These are phyloP conservation scores for Arxiozyma bovina DNA, from an alignment of 1,139 yeast genomes.

Conservation along the genomic window DNA sequence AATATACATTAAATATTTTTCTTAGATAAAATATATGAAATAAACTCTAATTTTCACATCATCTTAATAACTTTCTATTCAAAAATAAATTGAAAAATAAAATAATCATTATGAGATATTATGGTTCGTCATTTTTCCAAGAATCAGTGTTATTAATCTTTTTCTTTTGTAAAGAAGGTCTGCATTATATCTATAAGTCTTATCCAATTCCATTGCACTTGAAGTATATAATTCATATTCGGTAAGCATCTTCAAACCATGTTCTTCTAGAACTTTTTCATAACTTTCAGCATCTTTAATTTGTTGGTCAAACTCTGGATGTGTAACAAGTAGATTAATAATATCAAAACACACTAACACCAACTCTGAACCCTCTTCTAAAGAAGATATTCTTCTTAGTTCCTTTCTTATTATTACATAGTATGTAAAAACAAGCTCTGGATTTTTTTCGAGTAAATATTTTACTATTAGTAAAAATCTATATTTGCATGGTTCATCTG, in stretches of 20 bases:
- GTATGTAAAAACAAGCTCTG: slow-evolving; percentile 35
- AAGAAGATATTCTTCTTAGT: slow-evolving; percentile 34
- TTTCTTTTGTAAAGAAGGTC: background rate
- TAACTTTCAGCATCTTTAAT: slow-evolving; percentile 19
- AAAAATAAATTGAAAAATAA: no score
- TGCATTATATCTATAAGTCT: background rate
- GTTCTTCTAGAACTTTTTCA: slow-evolving; percentile 21
- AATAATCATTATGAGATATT: background rate
- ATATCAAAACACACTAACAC: slow-evolving; percentile 30
- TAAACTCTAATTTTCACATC: background rate
- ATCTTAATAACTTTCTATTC: no score
- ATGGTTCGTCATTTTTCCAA: background rate
- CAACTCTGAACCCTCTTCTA: slow-evolving; percentile 24
- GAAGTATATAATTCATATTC: slow-evolving; percentile 22
- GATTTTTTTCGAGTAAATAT: slow-evolving; percentile 35
- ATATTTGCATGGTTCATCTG: slow-evolving; percentile 44
- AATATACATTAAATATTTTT: no score
- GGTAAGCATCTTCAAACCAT: slow-evolving; percentile 31
- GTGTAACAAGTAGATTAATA: slow-evolving; percentile 27
- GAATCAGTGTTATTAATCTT: slow-evolving; percentile 1
- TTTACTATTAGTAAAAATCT: slow-evolving; percentile 46
- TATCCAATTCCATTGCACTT: background rate
- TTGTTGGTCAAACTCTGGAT: slow-evolving; percentile 27
- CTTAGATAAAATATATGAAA: background rate
- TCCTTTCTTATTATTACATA: slow-evolving; percentile 39